Conservation (phyloP, 2,329 filamentous ascomycete genomes). For the Lecanicillium sp. region DNA sequence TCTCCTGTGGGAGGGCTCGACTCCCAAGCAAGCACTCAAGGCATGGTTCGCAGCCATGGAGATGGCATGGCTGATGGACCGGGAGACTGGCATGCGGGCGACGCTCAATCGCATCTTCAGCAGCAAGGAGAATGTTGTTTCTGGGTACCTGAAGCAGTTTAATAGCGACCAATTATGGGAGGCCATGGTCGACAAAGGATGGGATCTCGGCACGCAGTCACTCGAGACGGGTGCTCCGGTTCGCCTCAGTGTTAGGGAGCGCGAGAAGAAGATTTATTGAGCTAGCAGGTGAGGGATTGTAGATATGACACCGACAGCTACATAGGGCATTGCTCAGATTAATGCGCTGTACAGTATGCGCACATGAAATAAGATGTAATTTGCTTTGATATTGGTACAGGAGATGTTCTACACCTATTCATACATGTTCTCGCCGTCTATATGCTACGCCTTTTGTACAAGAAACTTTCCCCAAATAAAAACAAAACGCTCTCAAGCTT, state of each 20-base stretch:
- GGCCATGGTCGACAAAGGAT: conserved; percentile 20
- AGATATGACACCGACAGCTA: no score
- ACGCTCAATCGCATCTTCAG: conserved; percentile 2
- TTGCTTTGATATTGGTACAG: conserved; percentile 8
- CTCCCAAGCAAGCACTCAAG: conserved; percentile 20
- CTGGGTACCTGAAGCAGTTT: conserved; percentile 4
- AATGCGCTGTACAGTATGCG: no score
- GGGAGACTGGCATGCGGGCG: conserved; percentile 5
- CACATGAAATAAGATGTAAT: no score
- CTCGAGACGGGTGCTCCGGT: conserved; percentile 29
- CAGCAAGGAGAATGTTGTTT: not conserved
- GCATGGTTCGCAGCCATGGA: conserved; percentile 31
- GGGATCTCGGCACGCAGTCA: conserved; percentile 25
- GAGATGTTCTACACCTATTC: conserved; percentile 1
- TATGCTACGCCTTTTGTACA: not conserved
- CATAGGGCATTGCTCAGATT: no score
- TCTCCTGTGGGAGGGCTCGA: conserved; percentile 23
- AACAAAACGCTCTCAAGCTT: conserved; percentile 8
- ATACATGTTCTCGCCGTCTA: not conserved
- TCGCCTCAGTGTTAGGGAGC: conserved; percentile 18
- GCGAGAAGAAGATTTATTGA: conserved; percentile 16
- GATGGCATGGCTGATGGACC: conserved; percentile 24
- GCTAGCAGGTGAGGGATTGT: conserved; percentile 5
- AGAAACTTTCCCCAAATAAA: not conserved
- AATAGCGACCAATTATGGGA: conserved; percentile 17